Evolutionary conservation across 805 yeast species (phyloP).

Genomic region (Schwanniomyces pseudopolymorphus): DNA sequence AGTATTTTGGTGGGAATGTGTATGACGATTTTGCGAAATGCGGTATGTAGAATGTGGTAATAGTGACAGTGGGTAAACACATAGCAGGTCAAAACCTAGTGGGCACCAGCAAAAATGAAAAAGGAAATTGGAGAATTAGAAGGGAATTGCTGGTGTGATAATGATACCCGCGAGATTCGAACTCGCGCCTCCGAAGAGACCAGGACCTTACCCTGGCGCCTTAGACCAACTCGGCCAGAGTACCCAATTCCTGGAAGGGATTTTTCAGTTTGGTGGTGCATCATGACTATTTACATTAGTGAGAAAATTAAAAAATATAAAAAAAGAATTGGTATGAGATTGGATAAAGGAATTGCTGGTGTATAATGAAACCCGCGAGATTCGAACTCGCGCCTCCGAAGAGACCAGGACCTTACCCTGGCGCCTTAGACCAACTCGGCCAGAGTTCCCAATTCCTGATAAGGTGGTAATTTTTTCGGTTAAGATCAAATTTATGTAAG

Average conservation of each 20-base stretch:
- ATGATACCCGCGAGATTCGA: constrained; percentile 45
- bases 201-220: constrained; percentile 49
- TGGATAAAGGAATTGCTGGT: constrained; percentile 34
- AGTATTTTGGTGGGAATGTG: neutral
- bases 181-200: constrained; percentile 48
- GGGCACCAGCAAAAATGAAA: neutral
- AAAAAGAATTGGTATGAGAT: constrained; percentile 8
- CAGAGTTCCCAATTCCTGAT: constrained; percentile 41
- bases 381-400: constrained; percentile 48
- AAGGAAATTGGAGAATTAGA: constrained; percentile 12
- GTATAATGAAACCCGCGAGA: constrained; percentile 42
- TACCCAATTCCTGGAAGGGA: constrained; percentile 32
- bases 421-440: constrained; percentile 48
- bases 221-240: constrained; percentile 46
- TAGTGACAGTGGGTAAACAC: too few relatives aligned
- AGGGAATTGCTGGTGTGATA: constrained; percentile 37
- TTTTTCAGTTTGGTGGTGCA: neutral
- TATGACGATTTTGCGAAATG: too few relatives aligned
- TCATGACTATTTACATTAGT: neutral
- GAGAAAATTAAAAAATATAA: neutral
- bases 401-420: constrained; percentile 49
- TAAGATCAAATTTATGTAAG: neutral
- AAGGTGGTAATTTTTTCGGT: neutral
- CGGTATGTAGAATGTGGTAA: too few relatives aligned
- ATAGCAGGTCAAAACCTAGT: too few relatives aligned